These are phyloP conservation scores for Vaccinium macrocarpon DNA, from an alignment of 148 eudicot genomes.

Conservation along the genomic window DNA sequence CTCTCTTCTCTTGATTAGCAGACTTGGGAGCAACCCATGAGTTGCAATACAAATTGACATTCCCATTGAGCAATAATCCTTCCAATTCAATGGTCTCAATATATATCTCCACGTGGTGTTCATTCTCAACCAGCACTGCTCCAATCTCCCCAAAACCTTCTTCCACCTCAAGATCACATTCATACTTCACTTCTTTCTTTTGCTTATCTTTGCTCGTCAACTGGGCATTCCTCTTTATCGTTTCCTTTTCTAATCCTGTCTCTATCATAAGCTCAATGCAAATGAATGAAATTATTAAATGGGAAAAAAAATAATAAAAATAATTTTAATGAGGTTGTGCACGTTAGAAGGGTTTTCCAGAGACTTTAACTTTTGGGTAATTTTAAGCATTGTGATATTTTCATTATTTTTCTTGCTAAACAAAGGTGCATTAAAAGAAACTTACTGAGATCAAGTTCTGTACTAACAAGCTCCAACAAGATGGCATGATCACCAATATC, in stretches of 20 bases:
- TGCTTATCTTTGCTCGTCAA: not conserved
- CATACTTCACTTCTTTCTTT: slow-evolving; percentile 31
- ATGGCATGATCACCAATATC: too few relatives aligned
- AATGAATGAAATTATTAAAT: too few relatives aligned
- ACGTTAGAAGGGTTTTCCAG: too few relatives aligned
- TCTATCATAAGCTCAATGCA: slow-evolving; percentile 7
- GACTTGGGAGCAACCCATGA: slow-evolving; percentile 59
- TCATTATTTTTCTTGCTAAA: too few relatives aligned
- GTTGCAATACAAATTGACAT: slow-evolving; percentile 33
- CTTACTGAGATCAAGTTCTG: too few relatives aligned
- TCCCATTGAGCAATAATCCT: slow-evolving; percentile 36
- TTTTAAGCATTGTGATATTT: too few relatives aligned
- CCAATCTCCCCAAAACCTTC: slow-evolving; percentile 57
- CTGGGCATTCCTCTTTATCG: slow-evolving; percentile 33
- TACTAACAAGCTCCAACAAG: too few relatives aligned
- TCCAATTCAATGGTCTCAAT: slow-evolving; percentile 34
- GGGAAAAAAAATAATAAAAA: too few relatives aligned
- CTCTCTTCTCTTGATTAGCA: slow-evolving; percentile 33
- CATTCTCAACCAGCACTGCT: slow-evolving; percentile 52
- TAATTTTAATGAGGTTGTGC: too few relatives aligned
- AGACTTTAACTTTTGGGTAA: too few relatives aligned
- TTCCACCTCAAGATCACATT: slow-evolving; percentile 35
- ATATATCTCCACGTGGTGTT: slow-evolving; percentile 53
- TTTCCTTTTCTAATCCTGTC: slow-evolving; percentile 32
- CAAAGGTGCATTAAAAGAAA: too few relatives aligned